phyloP scores from a whole-genome alignment of 2,329 filamentous ascomycete genomes.

The Fusarium sp. region DNA sequence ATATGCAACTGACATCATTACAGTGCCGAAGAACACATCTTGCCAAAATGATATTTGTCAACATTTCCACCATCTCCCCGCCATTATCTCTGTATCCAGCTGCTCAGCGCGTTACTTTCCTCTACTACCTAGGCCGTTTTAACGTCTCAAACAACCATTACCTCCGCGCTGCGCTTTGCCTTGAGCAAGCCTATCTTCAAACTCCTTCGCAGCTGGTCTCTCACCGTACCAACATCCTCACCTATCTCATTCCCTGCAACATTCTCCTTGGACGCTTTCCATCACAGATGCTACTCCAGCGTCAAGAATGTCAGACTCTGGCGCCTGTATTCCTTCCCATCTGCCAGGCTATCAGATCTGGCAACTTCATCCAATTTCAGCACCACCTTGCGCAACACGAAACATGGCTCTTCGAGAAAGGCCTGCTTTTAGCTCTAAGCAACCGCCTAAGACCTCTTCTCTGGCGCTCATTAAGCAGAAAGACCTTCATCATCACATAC shows the following conservation, averaged over 20 bases:
- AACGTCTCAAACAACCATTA: constrained; percentile 88
- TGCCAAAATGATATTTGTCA: constrained; percentile 88
- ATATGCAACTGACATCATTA: neutral
- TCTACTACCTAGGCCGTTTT: constrained; percentile 94
- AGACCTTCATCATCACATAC: constrained; percentile 82
- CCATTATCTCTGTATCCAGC: constrained; percentile 85
- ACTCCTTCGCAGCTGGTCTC: constrained; percentile 69
- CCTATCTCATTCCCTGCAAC: constrained; percentile 85
- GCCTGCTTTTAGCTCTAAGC: constrained; percentile 79
- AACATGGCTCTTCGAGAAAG: constrained; percentile 79
- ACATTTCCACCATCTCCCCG: constrained; percentile 85
- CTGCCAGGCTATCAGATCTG: constrained; percentile 76
- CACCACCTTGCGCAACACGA: constrained; percentile 72
- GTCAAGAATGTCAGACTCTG: constrained; percentile 71
- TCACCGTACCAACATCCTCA: constrained; percentile 83
- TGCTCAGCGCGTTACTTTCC: constrained; percentile 87
- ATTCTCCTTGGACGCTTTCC: constrained; percentile 88
- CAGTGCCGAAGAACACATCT: constrained; percentile 84
- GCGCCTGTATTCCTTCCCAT: constrained; percentile 77
- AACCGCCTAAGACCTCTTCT: constrained; percentile 84
- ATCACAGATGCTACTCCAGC: constrained; percentile 70
- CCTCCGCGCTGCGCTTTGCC: constrained; percentile 76
- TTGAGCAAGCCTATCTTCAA: constrained; percentile 84
- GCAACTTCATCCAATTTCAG: constrained; percentile 80
- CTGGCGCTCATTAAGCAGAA: constrained; percentile 84